Percentiles rank a stretch among this genome's conserved stretches.
These are phyloP conservation scores for Eragrostis curvula DNA, from an alignment of 176 grass and related monocot species.

Conservation along the genomic window DNA sequence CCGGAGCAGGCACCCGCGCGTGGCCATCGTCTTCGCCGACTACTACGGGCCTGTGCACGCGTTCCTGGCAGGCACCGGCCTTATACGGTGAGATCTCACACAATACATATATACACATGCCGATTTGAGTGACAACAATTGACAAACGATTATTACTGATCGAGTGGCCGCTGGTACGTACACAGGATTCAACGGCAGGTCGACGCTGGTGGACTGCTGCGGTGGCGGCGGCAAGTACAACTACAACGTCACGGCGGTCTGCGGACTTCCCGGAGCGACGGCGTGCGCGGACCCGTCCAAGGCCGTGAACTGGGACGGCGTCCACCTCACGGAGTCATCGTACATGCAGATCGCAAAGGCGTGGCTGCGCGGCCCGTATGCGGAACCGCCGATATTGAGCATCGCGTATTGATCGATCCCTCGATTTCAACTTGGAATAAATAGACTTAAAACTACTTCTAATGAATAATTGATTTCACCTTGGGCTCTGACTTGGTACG, in stretches of 20 bases:
- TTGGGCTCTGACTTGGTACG: no score
- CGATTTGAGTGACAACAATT: no score
- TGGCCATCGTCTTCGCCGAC: conserved; percentile 41
- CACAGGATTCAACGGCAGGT: conserved; percentile 3
- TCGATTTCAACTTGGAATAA: not conserved
- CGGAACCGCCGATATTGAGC: conserved; percentile 34
- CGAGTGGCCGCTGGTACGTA: no score
- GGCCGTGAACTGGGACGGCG: conserved; percentile 54
- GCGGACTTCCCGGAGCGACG: conserved; percentile 38
- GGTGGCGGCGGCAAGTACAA: conserved; percentile 56
- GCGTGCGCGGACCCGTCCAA: conserved; percentile 23
- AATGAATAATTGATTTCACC: no score
- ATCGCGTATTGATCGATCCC: not conserved
- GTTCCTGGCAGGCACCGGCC: not conserved
- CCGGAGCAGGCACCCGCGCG: not conserved
- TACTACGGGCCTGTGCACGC: conserved; percentile 16
- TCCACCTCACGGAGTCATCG: conserved; percentile 49
- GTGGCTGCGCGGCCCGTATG: conserved; percentile 44
- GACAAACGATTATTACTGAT: no score
- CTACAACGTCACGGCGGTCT: conserved; percentile 37
- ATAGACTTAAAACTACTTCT: no score
- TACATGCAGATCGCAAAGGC: conserved; percentile 35
- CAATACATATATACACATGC: not conserved
- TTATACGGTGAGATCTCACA: conserved; percentile 13
- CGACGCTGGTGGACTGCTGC: conserved; percentile 43